A percentile compares a stretch with the other conserved stretches of the same genome.
Evolutionary conservation across 495 filamentous ascomycete genomes (phyloP).

Genomic region (Aspergillus wentii): DNA sequence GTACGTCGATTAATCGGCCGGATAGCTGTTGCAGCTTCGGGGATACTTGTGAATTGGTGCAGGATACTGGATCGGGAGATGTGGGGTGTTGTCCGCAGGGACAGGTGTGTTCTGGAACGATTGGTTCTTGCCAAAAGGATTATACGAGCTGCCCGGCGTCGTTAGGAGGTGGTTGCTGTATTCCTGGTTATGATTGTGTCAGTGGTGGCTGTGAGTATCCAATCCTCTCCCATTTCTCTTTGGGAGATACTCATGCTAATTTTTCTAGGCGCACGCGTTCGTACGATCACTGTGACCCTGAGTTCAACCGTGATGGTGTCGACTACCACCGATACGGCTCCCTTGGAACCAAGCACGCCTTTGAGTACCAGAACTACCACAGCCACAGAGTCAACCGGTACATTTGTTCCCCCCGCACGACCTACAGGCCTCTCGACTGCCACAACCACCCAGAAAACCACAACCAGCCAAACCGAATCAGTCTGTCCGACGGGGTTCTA

Average conservation of each 20-base stretch:
- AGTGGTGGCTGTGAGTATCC: conserved; percentile 68
- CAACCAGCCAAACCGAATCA: conserved; percentile 24
- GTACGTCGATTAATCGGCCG: conserved; percentile 62
- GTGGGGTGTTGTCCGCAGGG: conserved; percentile 86
- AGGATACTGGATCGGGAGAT: conserved; percentile 66
- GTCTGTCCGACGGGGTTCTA: conserved; percentile 74
- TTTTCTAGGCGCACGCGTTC: conserved; percentile 34
- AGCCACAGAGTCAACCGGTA: conserved; percentile 19
- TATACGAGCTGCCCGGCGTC: conserved; percentile 64
- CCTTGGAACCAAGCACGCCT: conserved; percentile 12
- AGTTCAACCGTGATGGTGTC: conserved; percentile 38
- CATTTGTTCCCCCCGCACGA: conserved; percentile 42
- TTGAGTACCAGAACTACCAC: conserved; percentile 22
- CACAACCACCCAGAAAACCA: conserved; percentile 23
- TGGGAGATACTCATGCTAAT: conserved; percentile 5
- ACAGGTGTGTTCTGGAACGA: conserved; percentile 57
- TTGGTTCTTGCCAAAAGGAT: conserved; percentile 57
- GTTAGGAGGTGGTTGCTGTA: conserved; percentile 83
- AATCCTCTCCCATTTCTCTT: not conserved
- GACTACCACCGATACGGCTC: conserved; percentile 33
- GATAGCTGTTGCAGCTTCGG: conserved; percentile 70
- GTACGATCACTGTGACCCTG: conserved; percentile 43
- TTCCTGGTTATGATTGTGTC: conserved; percentile 74
- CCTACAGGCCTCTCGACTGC: conserved; percentile 36
- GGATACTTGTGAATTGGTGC: conserved; percentile 65